Base-by-base conservation (phyloP, 768 basidiomycete species). In the Pluteus cervinus region DNA sequence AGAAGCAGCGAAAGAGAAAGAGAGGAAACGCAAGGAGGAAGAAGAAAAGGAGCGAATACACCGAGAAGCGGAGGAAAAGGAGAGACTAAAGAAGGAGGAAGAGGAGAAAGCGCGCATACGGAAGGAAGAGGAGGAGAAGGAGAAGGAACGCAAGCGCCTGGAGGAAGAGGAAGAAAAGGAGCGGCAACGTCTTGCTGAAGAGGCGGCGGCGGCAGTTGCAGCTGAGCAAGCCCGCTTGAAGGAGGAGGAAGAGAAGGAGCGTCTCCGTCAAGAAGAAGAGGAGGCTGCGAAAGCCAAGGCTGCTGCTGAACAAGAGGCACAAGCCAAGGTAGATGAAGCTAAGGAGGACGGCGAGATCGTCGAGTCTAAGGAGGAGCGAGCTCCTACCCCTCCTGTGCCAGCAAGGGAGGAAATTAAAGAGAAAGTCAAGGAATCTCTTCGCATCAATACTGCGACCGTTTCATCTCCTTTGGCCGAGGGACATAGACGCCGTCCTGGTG, bases 401-500 rank as follows among this genome's bases (percentile, higher is more conserved):
- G 56, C 38, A 60, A 66, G 24, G 34, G 63, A 68, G 18, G 64
- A 68, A 24, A 38, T 49, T n/a, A 63, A 64, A 36, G 66, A 61
- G 42, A 78, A 65, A 32, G 52, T 60, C 23, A 78, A 75, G 51
- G 79, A 79, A 29, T 16, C 59, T 8, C 64, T 86, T 14, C 80
- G 81, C 29, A 84, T 86, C 56, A 79, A 78, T 55, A 82, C 84
- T 0, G 59, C 71, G 8, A 51, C 68, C 1, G 58, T 65, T 33
- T 54, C 63, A 18, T 61, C 71, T 30, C 55, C 65, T 29, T 56
- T 57, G 23, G 47, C 50, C 16, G 57, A 56, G 39, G n/a, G n/a
- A n/a, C n/a, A n/a, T n/a, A 75, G 65, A 45, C 73, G 65, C 28
- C 76, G 84, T 20, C 86, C 87, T 17, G 85, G 77, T 38, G 82